Evolutionary conservation across 768 basidiomycete genomes (phyloP).

Genomic region (Macrolepiota fuliginosa): DNA sequence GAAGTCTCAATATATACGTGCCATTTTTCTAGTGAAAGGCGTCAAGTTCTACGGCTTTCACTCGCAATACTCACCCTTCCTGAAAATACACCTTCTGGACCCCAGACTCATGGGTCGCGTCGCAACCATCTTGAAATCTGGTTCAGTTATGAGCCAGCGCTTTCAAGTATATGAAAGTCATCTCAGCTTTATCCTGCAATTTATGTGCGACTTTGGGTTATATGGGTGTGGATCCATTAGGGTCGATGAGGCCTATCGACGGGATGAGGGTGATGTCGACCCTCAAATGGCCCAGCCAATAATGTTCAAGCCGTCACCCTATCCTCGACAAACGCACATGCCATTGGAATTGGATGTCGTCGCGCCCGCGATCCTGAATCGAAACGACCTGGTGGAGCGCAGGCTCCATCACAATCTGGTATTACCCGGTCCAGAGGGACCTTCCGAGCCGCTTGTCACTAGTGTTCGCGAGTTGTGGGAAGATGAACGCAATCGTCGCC

Average conservation of each 20-base stretch:
- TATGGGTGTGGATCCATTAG: conserved; percentile 94
- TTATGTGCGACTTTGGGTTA: conserved; percentile 92
- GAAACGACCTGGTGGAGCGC: conserved; percentile 61
- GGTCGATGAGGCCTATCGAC: conserved; percentile 62
- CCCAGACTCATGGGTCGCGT: conserved; percentile 69
- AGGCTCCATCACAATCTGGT: conserved; percentile 64
- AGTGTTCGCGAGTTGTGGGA: conserved; percentile 96
- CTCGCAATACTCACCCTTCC: conserved; percentile 77
- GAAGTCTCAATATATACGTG: conserved; percentile 64
- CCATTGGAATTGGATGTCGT: conserved; percentile 82
- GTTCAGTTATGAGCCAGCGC: conserved; percentile 75
- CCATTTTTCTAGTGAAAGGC: conserved; percentile 88
- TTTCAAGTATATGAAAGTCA: conserved; percentile 89
- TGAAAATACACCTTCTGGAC: conserved; percentile 79
- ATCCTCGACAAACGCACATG: conserved; percentile 64
- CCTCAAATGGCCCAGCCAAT: conserved; percentile 12
- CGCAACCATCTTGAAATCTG: conserved; percentile 75
- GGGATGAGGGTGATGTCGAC: conserved; percentile 40
- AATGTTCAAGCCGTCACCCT: conserved; percentile 48
- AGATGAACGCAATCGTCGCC: conserved; percentile 81
- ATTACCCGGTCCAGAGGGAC: conserved; percentile 52
- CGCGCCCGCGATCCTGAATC: conserved; percentile 84
- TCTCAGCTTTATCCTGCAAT: conserved; percentile 84
- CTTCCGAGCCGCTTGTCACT: conserved; percentile 74
- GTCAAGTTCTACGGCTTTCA: conserved; percentile 95